Evolutionary conservation across 2,329 filamentous ascomycete genomes (phyloP).

Genomic region (Aspergillus carbonarius): DNA sequence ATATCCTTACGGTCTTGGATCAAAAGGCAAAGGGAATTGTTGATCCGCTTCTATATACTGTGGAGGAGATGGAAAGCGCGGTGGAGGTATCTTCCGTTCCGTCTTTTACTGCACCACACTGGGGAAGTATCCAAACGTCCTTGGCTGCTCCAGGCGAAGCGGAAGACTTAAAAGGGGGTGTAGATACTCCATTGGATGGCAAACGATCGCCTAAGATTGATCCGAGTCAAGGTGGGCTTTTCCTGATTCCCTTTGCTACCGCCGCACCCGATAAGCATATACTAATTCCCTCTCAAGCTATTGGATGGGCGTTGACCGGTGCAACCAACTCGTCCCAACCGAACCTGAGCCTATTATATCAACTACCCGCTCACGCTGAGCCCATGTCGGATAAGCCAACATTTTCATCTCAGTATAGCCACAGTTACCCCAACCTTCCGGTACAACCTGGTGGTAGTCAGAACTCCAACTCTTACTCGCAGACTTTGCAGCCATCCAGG

Average conservation of each 20-base stretch:
- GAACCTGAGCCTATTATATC: conserved; percentile 78
- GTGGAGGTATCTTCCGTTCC: conserved; percentile 55
- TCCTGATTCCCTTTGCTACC: not conserved
- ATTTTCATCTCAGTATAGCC: conserved; percentile 32
- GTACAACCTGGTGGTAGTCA: conserved; percentile 22
- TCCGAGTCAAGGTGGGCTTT: conserved; percentile 50
- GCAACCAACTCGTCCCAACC: conserved; percentile 83
- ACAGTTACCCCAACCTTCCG: conserved; percentile 27
- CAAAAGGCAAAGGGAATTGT: conserved; percentile 85
- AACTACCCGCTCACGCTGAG: conserved; percentile 48
- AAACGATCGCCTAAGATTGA: conserved; percentile 50
- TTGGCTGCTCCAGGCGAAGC: conserved; percentile 31
- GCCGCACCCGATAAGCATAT: not conserved
- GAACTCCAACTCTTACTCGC: conserved; percentile 27
- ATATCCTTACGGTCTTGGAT: conserved; percentile 81
- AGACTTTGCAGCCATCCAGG: conserved; percentile 33
- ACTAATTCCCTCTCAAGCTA: conserved; percentile 52
- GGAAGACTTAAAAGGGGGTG: conserved; percentile 20
- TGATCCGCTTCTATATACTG: conserved; percentile 66
- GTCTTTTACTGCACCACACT: conserved; percentile 52
- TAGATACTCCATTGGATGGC: conserved; percentile 29
- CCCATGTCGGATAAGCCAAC: conserved; percentile 27
- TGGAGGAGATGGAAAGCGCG: conserved; percentile 75
- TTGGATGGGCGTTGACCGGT: conserved; percentile 85
- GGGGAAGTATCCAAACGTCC: conserved; percentile 41